Evolutionary conservation across 2,329 filamentous ascomycete genomes (phyloP), one percentile per base, ranked within the genome.

Genomic region (Fusarium fracticaudum): DNA sequence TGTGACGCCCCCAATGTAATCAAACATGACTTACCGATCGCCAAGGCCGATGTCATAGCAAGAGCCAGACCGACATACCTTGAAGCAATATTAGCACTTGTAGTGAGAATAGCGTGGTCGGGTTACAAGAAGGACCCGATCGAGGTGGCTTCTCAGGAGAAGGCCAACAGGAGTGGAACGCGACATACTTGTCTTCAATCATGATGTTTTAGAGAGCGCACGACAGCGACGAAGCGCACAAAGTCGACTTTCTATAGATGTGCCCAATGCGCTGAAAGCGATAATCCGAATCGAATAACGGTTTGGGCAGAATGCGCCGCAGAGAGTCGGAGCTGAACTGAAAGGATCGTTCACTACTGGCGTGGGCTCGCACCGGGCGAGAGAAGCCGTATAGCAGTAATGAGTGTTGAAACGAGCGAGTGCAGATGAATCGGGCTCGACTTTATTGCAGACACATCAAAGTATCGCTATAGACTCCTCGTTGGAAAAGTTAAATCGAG

Each of bases 11-110:
- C 13, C 20, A 51, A 47, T 20, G 58, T 63, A 35, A 24, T 33
- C 66, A 59, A 68, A 24, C 43, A 48, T 48, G 35, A 82, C 87
- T 78, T 88, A 93, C 92, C 93, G 84, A 95, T 95, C 74, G 92
- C 92, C 80, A 94, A 85, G 77, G 92, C 93, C 43, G 92, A 93
- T 71, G 88, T 87, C 81, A 95, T 91, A 87, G 93, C 93, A 83
- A 95, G 85, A 69, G 89, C 90, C 84, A 95, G 86, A 80, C 93
- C 93, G 79, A 95, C 90, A 80, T 94, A 95, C 86, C 93, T 94
- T 71, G 37, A 59, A 48, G 37, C 31, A 59, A 54, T 48, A 71
- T 79, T 58, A 78, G 77, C 70, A 60, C 48, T 44, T 44, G 59
- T 45, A 44, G 22, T 31, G 24, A 41, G 48, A 41, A 40, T 43